Conservation (phyloP, 2,329 filamentous ascomycete genomes). For the Phoma sp. region DNA sequence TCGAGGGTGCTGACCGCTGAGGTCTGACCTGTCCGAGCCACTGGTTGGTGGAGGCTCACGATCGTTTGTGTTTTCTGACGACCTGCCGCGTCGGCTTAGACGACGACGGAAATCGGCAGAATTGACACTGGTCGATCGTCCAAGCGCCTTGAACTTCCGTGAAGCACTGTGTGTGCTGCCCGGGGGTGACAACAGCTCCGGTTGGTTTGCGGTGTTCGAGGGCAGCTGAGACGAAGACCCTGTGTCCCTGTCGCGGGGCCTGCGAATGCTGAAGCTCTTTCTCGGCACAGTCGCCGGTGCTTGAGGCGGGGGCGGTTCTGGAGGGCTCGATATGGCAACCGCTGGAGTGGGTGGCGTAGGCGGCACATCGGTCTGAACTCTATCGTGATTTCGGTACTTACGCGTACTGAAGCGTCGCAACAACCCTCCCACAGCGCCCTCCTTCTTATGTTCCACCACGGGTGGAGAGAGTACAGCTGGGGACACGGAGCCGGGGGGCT, state of each 20-base stretch:
- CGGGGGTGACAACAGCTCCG: slow-evolving; percentile 78
- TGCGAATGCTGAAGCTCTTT: slow-evolving; percentile 87
- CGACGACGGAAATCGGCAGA: slow-evolving; percentile 80
- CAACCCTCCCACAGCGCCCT: slow-evolving; percentile 83
- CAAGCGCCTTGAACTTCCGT: slow-evolving; percentile 70
- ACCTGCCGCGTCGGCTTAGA: slow-evolving; percentile 60
- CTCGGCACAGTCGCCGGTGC: slow-evolving; percentile 64
- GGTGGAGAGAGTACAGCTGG: slow-evolving; percentile 63
- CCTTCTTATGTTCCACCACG: slow-evolving; percentile 70
- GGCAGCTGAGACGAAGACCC: slow-evolving; percentile 59
- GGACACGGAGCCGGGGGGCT: slow-evolving; percentile 55
- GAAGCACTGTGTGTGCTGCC: slow-evolving; percentile 63
- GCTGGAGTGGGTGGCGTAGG: slow-evolving; percentile 74
- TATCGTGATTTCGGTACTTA: slow-evolving; percentile 67
- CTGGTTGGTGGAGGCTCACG: slow-evolving; percentile 74
- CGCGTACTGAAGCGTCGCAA: slow-evolving; percentile 91
- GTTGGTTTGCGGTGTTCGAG: slow-evolving; percentile 67
- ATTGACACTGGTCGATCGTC: slow-evolving; percentile 89
- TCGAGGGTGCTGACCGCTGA: slow-evolving; percentile 55
- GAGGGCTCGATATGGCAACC: slow-evolving; percentile 79
- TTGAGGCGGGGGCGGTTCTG: slow-evolving; percentile 56
- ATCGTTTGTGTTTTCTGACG: slow-evolving; percentile 58
- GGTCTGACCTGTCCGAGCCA: slow-evolving; percentile 76
- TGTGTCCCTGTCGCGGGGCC: slow-evolving; percentile 61
- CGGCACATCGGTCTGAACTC: slow-evolving; percentile 61